Conservation (phyloP, 2,329 filamentous ascomycete genomes). For the Stachybotrys chartarum region DNA sequence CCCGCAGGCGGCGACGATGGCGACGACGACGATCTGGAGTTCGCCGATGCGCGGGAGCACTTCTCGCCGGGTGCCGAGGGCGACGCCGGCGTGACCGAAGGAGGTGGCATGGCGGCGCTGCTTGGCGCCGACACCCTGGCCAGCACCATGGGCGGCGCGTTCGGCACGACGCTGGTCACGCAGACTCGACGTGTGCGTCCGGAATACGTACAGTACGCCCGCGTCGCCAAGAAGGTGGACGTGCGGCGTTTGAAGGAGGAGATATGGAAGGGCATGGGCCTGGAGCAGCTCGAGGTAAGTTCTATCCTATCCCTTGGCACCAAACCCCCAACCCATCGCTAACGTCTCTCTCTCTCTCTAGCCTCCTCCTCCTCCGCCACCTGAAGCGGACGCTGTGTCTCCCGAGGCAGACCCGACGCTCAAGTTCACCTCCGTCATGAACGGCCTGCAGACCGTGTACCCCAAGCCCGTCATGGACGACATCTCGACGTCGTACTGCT, state of each 20-base stretch:
- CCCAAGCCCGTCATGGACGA: constrained; percentile 81
- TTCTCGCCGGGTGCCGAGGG: constrained; percentile 60
- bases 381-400: constrained; percentile 19
- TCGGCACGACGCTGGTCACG: constrained; percentile 62
- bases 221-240: constrained; percentile 65
- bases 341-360: constrained; percentile 4
- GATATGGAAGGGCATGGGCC: constrained; percentile 59
- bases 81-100: constrained; percentile 37
- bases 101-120: constrained; percentile 42
- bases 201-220: constrained; percentile 64
- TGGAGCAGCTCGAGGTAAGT: constrained; percentile 46
- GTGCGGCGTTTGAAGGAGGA: constrained; percentile 63
- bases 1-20: constrained; percentile 50
- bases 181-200: constrained; percentile 55
- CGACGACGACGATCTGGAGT: constrained; percentile 65
- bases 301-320: not conserved
- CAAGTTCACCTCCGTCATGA: constrained; percentile 89
- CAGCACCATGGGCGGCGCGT: constrained; percentile 37
- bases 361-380: constrained; percentile 23
- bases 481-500: constrained; percentile 89
- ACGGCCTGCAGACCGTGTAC: constrained; percentile 78
- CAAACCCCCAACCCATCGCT: constrained; percentile 9
- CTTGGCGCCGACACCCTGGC: constrained; percentile 44
- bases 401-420: constrained; percentile 46
- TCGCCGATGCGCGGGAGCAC: constrained; percentile 74